A percentile compares a stretch with the other conserved stretches of the same genome.
phyloP scores from a whole-genome alignment of 2,329 filamentous ascomycete genomes.

The Sphaerulina musiva region DNA sequence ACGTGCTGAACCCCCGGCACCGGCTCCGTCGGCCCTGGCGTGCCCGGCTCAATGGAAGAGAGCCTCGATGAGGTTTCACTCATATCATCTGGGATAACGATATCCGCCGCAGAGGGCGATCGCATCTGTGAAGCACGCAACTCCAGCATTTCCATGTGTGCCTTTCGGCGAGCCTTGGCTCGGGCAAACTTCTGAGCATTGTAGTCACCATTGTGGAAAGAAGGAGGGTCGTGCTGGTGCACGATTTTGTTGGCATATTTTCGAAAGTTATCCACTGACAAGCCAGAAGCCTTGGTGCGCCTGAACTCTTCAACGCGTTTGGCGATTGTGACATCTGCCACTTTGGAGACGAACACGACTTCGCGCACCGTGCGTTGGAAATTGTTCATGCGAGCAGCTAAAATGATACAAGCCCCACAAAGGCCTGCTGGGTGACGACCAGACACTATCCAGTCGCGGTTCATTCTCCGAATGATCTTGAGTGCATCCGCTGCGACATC shows the following conservation, averaged over 20 bases:
- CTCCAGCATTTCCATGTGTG: slow-evolving; percentile 14
- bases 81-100: slow-evolving; percentile 19
- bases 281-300: slow-evolving; percentile 70
- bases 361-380: slow-evolving; percentile 87
- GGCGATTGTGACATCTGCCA: slow-evolving; percentile 86
- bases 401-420: slow-evolving; percentile 86
- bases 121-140: slow-evolving; percentile 12
- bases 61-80: slow-evolving; percentile 20
- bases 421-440: slow-evolving; percentile 89
- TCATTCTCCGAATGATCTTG: slow-evolving; percentile 85
- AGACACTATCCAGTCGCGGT: slow-evolving; percentile 93
- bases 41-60: slow-evolving; percentile 17
- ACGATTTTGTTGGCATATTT: slow-evolving; percentile 61
- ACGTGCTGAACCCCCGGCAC: slow-evolving; percentile 4
- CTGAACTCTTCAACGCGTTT: slow-evolving; percentile 90
- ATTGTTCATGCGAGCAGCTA: slow-evolving; percentile 97
- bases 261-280: slow-evolving; percentile 83
- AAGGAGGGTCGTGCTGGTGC: slow-evolving; percentile 72
- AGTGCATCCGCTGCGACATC: slow-evolving; percentile 84
- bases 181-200: slow-evolving; percentile 35
- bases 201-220: slow-evolving; percentile 63
- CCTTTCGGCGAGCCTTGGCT: slow-evolving; percentile 29
- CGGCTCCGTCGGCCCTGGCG: slow-evolving; percentile 3
- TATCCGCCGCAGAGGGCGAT: slow-evolving; percentile 3
- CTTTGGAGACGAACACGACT: slow-evolving; percentile 96